Percentiles rank a stretch among this genome's conserved stretches.
Conservation (phyloP, 2,329 filamentous ascomycete genomes). For the Lecanicillium sp. region DNA sequence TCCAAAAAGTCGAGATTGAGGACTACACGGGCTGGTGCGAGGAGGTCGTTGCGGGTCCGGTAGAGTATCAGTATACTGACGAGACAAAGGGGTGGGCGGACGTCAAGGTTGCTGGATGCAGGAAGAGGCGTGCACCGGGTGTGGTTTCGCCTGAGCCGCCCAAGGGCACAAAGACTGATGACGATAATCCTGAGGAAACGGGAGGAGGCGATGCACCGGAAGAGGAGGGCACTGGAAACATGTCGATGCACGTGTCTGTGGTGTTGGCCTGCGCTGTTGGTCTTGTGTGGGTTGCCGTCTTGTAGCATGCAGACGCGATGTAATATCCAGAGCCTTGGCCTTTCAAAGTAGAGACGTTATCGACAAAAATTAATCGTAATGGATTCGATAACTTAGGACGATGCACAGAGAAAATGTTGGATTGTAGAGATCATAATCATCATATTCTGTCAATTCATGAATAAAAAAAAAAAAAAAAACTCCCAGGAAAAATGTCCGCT, state of each 20-base stretch:
- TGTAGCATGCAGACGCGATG: background rate
- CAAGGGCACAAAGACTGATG: background rate
- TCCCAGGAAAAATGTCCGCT: background rate
- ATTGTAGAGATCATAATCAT: background rate
- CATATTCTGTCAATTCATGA: background rate
- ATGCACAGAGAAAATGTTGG: no score
- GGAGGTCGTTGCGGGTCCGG: conserved; percentile 9
- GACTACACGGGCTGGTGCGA: conserved; percentile 22
- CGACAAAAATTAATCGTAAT: no score
- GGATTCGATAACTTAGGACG: no score
- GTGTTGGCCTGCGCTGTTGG: background rate
- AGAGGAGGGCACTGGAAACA: background rate
- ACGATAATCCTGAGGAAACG: conserved; percentile 4
- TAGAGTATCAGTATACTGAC: conserved; percentile 21
- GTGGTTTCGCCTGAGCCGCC: conserved; percentile 1
- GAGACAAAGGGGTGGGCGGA: conserved; percentile 19
- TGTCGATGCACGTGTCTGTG: background rate
- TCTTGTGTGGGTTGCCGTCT: background rate
- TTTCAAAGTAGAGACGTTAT: no score
- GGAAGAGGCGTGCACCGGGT: conserved; percentile 12
- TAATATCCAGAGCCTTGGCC: no score
- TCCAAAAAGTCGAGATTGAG: conserved; percentile 17
- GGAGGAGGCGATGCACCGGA: background rate
- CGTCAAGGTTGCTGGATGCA: conserved; percentile 19
- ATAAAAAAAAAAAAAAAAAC: background rate